Conservation (phyloP, 75 land plant species). For the Sequoia sempervirens region DNA sequence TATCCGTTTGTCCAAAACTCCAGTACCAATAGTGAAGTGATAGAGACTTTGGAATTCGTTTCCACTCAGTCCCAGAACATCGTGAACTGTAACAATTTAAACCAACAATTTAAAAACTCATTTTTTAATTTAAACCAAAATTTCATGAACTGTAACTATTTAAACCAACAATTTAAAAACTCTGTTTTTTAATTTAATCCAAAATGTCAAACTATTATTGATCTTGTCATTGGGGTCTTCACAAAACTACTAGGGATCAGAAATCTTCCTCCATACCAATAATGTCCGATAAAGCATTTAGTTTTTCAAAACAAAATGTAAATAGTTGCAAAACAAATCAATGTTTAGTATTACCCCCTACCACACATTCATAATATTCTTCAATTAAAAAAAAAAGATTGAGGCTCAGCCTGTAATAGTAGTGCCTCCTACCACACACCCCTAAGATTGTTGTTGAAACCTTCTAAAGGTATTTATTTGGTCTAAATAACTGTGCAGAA, state of each 20-base stretch:
- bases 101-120: background rate
- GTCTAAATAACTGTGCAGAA: background rate
- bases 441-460: too few relatives aligned
- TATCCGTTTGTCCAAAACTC: constrained; percentile 80
- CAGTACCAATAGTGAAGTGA: constrained; percentile 91
- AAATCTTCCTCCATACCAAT: background rate
- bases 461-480: background rate
- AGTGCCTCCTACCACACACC: too few relatives aligned
- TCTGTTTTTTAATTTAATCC: background rate
- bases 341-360: background rate
- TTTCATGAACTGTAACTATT: constrained; percentile 70
- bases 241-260: background rate
- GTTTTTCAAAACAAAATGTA: background rate
- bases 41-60: constrained; percentile 84
- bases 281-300: background rate
- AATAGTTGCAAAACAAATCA: background rate
- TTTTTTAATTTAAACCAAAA: constrained; percentile 48
- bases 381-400: background rate
- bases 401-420: background rate
- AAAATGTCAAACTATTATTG: background rate
- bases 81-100: constrained; percentile 66
- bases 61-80: constrained; percentile 69
- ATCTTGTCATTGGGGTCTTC: background rate
- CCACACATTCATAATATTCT: background rate
- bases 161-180: background rate